Conservation (phyloP, 2,329 filamentous ascomycete genomes). For the Talaromyces sp. region DNA sequence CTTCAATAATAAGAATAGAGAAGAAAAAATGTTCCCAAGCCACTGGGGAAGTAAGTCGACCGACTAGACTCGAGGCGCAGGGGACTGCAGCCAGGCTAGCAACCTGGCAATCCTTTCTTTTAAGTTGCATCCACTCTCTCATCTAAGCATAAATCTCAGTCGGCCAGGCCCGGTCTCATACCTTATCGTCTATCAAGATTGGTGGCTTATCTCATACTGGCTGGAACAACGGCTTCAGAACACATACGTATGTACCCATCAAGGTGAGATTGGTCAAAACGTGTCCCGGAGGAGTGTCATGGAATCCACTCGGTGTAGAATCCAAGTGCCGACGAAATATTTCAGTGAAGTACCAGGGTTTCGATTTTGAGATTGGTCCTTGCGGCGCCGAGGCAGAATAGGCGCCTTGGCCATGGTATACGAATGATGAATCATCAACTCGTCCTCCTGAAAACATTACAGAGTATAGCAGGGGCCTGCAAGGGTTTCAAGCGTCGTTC, state of each 20-base stretch:
- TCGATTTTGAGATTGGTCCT: slow-evolving; percentile 3
- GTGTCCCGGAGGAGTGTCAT: background rate
- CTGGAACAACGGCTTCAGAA: background rate
- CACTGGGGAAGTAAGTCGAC: background rate
- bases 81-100: background rate
- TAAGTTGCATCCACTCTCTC: slow-evolving; percentile 5
- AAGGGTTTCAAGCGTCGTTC: background rate
- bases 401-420: background rate
- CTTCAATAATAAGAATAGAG: background rate
- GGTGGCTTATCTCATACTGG: background rate
- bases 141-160: background rate
- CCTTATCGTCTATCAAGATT: background rate
- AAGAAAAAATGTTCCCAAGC: background rate
- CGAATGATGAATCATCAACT: background rate
- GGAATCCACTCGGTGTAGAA: background rate
- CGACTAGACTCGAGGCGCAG: background rate
- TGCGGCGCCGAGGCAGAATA: background rate
- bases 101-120: background rate
- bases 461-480: background rate
- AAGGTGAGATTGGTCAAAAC: background rate
- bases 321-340: background rate
- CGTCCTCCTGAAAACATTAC: background rate
- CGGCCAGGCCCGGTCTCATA: background rate
- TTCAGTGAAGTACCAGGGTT: background rate
- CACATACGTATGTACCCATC: background rate